These are phyloP conservation scores for Penicillium sp. DNA, from an alignment of 2,329 filamentous ascomycete genomes.

Conservation along the genomic window DNA sequence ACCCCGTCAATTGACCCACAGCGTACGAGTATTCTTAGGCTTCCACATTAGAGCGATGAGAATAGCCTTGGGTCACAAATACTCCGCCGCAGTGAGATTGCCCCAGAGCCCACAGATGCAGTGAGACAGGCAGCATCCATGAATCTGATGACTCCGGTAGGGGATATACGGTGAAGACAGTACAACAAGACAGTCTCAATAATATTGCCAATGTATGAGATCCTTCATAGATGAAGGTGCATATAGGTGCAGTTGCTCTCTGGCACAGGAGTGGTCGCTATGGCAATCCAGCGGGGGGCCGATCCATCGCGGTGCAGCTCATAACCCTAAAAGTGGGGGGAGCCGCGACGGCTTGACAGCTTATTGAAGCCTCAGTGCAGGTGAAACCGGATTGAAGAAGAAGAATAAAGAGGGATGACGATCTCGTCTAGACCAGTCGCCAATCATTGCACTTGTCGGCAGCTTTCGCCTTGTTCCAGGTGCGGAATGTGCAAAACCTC, in stretches of 20 bases:
- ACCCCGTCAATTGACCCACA: background rate
- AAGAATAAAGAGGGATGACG: conserved; percentile 11
- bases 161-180: conserved; percentile 7
- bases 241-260: background rate
- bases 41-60: conserved; percentile 10
- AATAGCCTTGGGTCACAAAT: conserved; percentile 6
- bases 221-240: background rate
- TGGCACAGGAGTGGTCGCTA: conserved; percentile 14
- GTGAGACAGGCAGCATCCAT: conserved; percentile 20
- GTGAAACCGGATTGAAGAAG: conserved; percentile 23
- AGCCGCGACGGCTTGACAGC: conserved; percentile 15
- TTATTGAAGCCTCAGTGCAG: conserved; percentile 14
- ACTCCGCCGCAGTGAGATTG: background rate
- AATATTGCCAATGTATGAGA: conserved; percentile 5
- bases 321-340: conserved; percentile 15
- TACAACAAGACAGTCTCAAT: conserved; percentile 15
- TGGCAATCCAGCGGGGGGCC: conserved; percentile 20
- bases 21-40: conserved; percentile 4
- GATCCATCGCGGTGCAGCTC: conserved; percentile 10
- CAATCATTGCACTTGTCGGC: conserved; percentile 17
- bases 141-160: conserved; percentile 5
- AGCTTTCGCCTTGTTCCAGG: conserved; percentile 9
- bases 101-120: conserved; percentile 10
- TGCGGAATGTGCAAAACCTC: conserved; percentile 16
- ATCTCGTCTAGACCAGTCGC: conserved; percentile 17